A percentile compares a stretch with the other conserved stretches of the same genome.
These are phyloP conservation scores for Erysiphe pulchra DNA, from an alignment of 2,329 filamentous ascomycete species.

Conservation along the genomic window DNA sequence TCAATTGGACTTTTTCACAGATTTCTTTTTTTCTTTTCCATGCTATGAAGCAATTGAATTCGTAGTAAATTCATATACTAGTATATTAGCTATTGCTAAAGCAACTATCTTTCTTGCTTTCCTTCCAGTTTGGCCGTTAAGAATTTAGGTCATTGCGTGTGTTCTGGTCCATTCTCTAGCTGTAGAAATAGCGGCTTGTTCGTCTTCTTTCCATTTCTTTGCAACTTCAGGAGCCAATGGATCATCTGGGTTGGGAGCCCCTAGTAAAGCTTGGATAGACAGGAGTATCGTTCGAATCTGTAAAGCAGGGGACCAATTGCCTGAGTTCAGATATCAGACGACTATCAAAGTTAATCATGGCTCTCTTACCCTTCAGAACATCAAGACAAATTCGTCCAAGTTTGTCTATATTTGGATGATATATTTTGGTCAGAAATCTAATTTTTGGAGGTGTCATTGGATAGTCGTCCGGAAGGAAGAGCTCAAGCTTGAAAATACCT, in stretches of 20 bases:
- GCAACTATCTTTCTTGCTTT: too few relatives aligned
- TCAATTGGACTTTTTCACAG: too few relatives aligned
- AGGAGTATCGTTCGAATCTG: slow-evolving; percentile 97
- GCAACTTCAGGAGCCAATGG: slow-evolving; percentile 95
- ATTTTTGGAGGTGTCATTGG: slow-evolving; percentile 98
- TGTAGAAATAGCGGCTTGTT: slow-evolving; percentile 74
- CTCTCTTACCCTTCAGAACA: slow-evolving; percentile 74
- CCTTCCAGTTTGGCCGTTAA: not conserved
- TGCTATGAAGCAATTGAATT: too few relatives aligned
- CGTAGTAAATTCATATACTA: too few relatives aligned
- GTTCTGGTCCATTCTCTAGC: slow-evolving; percentile 66
- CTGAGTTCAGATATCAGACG: slow-evolving; percentile 20
- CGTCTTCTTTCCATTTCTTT: slow-evolving; percentile 93
- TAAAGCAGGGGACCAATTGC: slow-evolving; percentile 95
- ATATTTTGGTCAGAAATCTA: slow-evolving; percentile 95
- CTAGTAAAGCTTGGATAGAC: slow-evolving; percentile 87
- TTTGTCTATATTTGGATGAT: slow-evolving; percentile 97
- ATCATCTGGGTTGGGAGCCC: slow-evolving; percentile 91
- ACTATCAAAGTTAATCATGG: not conserved
- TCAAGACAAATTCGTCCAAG: slow-evolving; percentile 91
- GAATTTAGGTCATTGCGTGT: slow-evolving; percentile 12
- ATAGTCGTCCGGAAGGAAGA: slow-evolving; percentile 95
- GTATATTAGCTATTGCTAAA: too few relatives aligned
- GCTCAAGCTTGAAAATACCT: slow-evolving; percentile 85
- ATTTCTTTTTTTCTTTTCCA: too few relatives aligned